These are phyloP conservation scores for Heterobasidion occidentale DNA, from an alignment of 1,284 basidiomycete genomes.

Conservation along the genomic window DNA sequence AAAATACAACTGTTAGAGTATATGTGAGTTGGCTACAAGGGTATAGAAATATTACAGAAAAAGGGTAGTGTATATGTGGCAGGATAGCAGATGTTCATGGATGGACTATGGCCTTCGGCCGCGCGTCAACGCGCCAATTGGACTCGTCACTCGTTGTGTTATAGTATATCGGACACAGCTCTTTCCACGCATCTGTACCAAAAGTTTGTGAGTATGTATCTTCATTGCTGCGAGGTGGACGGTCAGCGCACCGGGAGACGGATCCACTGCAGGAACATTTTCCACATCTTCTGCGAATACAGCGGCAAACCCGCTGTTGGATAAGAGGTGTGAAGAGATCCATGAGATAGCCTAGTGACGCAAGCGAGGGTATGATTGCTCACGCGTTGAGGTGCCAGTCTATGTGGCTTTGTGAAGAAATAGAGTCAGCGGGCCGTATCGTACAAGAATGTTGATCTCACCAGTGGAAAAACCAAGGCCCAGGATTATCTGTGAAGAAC, in stretches of 20 bases:
- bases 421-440: not conserved
- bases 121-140: too few relatives aligned
- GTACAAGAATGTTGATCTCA: not conserved
- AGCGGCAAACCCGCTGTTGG: not conserved
- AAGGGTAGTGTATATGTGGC: too few relatives aligned
- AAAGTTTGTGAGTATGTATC: not conserved
- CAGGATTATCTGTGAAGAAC: conserved; percentile 33
- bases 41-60: too few relatives aligned
- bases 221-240: not conserved
- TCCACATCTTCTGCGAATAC: conserved; percentile 1
- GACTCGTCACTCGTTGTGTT: not conserved
- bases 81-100: too few relatives aligned
- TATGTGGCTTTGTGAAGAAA: not conserved
- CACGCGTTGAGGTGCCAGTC: conserved; percentile 16
- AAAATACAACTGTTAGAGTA: too few relatives aligned
- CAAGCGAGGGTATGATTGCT: not conserved
- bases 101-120: too few relatives aligned
- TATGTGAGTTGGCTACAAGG: too few relatives aligned
- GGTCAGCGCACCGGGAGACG: not conserved
- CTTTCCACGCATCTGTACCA: not conserved
- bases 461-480: conserved; percentile 27
- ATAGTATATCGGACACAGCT: not conserved
- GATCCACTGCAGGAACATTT: not conserved
- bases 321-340: not conserved
- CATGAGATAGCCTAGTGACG: not conserved